Evolutionary conservation across 495 filamentous ascomycete genomes (phyloP).

Genomic region (Staphylotrichum longicolle): DNA sequence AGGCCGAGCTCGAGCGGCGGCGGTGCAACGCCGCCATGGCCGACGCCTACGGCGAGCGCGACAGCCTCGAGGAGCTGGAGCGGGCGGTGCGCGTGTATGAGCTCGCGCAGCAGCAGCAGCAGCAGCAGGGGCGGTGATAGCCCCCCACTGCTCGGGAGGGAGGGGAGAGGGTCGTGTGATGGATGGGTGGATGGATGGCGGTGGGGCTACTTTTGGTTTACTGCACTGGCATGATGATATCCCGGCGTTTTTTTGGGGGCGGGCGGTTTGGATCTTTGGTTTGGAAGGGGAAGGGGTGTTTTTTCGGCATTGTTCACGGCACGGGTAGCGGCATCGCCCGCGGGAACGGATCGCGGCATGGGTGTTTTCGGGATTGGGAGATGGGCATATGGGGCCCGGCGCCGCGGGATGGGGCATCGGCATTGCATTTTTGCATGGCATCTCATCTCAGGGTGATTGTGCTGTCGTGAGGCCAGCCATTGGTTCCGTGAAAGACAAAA

Average conservation of each 20-base stretch:
- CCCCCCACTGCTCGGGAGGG: neutral
- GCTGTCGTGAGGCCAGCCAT: no score
- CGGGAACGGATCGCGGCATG: no score
- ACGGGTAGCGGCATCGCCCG: no score
- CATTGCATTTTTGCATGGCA: no score
- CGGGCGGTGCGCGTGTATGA: constrained; percentile 57
- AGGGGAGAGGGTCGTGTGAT: no score
- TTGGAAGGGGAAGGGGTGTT: neutral
- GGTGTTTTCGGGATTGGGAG: no score
- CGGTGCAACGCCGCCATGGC: constrained; percentile 35
- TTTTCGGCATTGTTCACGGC: neutral
- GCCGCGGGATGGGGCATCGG: no score
- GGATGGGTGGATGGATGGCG: neutral
- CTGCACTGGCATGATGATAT: neutral
- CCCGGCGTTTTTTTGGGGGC: constrained; percentile 9
- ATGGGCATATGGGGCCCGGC: no score
- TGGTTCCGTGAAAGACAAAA: no score
- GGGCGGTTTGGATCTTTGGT: neutral
- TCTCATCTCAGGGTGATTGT: no score
- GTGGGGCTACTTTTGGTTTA: neutral
- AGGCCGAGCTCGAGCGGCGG: constrained; percentile 29
- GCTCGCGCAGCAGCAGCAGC: constrained; percentile 24
- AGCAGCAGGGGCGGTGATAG: constrained; percentile 26
- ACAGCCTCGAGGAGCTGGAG: constrained; percentile 55
- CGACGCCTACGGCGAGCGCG: constrained; percentile 61